Percentiles rank a stretch among this genome's conserved stretches.
These are phyloP conservation scores for Trametes punicea DNA, from an alignment of 768 basidiomycete species.

Conservation along the genomic window DNA sequence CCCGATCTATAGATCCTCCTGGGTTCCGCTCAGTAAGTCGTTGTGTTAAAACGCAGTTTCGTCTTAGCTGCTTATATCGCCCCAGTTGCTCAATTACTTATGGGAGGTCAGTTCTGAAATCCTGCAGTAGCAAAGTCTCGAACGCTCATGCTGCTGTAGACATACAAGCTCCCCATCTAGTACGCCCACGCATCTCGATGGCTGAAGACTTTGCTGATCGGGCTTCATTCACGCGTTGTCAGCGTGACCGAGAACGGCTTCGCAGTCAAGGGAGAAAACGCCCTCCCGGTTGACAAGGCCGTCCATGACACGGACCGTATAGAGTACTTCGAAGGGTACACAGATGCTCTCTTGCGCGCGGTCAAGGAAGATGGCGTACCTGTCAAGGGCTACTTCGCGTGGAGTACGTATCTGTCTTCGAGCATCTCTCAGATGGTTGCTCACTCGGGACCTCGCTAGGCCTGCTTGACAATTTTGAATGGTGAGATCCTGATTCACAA, in stretches of 20 bases:
- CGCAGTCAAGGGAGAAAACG: constrained; percentile 38
- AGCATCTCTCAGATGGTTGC: not conserved
- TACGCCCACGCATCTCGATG: constrained; percentile 16
- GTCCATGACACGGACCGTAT: constrained; percentile 39
- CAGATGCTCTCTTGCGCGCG: constrained; percentile 37
- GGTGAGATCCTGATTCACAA: constrained; percentile 22
- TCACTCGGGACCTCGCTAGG: constrained; percentile 24
- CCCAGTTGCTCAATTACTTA: constrained; percentile 38
- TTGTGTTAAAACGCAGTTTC: not conserved
- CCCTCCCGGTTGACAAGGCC: constrained; percentile 32
- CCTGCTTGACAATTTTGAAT: constrained; percentile 45
- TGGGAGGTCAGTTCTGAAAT: constrained; percentile 31
- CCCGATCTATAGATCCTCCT: constrained; percentile 27
- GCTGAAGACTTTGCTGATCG: too few species aligned
- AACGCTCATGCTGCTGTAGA: constrained; percentile 18
- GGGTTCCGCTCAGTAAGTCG: constrained; percentile 33
- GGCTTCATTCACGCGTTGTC: too few species aligned
- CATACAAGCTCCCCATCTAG: constrained; percentile 38
- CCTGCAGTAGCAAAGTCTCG: not conserved
- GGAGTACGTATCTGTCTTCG: constrained; percentile 31
- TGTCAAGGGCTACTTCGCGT: constrained; percentile 38
- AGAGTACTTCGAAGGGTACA: constrained; percentile 38
- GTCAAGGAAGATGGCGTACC: constrained; percentile 36
- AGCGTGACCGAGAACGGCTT: constrained; percentile 48
- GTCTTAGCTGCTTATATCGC: too few species aligned